phyloP scores from a whole-genome alignment of 2,329 filamentous ascomycete genomes.

The Stachybotrys chlorohalonatus region DNA sequence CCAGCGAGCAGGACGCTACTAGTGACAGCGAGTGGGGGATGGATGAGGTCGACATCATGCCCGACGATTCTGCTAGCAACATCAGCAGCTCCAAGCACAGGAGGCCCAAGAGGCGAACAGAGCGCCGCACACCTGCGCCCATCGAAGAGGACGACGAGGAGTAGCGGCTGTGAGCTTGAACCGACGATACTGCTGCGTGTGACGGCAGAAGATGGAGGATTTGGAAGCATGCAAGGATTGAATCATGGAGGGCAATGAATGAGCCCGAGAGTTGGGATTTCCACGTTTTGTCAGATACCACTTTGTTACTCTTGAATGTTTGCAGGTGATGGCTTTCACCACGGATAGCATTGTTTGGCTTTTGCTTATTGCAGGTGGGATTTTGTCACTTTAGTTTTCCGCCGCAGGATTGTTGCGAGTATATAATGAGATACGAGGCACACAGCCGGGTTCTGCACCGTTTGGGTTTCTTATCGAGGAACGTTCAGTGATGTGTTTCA shows the following conservation, averaged over 20 bases:
- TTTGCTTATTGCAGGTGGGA: neutral
- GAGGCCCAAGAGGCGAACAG: conserved; percentile 57
- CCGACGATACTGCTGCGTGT: neutral
- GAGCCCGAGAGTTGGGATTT: neutral
- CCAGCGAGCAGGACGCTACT: conserved; percentile 36
- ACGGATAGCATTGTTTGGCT: neutral
- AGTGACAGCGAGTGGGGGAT: conserved; percentile 51
- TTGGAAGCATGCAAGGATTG: neutral
- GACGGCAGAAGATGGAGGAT: neutral
- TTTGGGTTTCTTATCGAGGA: no score
- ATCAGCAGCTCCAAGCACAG: conserved; percentile 63
- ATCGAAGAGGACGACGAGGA: conserved; percentile 70
- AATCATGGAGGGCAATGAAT: neutral
- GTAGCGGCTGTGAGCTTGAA: conserved; percentile 4
- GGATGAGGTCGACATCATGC: conserved; percentile 55
- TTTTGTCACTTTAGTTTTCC: no score
- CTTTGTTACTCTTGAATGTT: neutral
- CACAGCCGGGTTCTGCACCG: no score
- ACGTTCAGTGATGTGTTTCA: no score
- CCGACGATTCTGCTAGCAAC: conserved; percentile 74
- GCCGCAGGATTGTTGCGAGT: no score
- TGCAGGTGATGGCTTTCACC: neutral
- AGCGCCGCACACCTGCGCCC: conserved; percentile 62
- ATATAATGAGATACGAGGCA: no score
- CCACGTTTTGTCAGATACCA: conserved; percentile 1